Percentiles rank a stretch among this genome's conserved stretches.
These are phyloP conservation scores for Aspergillus tubingensis DNA, from an alignment of 2,329 filamentous ascomycete genomes.

Conservation along the genomic window DNA sequence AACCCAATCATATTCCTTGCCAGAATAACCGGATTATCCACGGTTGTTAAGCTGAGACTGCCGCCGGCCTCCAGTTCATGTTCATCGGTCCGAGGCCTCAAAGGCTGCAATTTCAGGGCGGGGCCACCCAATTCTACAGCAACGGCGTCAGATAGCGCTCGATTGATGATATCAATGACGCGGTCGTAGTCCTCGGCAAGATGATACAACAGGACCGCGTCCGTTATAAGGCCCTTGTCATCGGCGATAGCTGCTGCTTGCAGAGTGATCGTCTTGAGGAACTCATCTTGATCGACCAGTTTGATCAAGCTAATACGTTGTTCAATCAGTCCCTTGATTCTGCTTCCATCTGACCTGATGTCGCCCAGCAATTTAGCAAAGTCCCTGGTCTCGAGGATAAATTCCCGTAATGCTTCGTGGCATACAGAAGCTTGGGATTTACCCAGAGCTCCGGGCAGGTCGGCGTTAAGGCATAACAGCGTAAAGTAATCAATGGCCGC, in stretches of 20 bases:
- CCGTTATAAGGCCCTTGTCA: constrained; percentile 88
- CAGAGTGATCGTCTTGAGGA: constrained; percentile 87
- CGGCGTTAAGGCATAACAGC: constrained; percentile 87
- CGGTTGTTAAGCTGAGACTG: constrained; percentile 63
- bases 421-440: constrained; percentile 78
- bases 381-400: constrained; percentile 94
- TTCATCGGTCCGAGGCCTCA: constrained; percentile 66
- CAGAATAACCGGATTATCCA: constrained; percentile 66
- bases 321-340: constrained; percentile 85
- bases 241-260: constrained; percentile 92
- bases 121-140: constrained; percentile 83
- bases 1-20: constrained; percentile 64
- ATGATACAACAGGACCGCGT: constrained; percentile 92
- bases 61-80: constrained; percentile 36
- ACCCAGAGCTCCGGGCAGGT: constrained; percentile 72
- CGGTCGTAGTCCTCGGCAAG: constrained; percentile 93
- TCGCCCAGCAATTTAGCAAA: constrained; percentile 94
- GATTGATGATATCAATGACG: constrained; percentile 87
- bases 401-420: constrained; percentile 87
- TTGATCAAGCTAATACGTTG: constrained; percentile 79
- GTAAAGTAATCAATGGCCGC: constrained; percentile 92
- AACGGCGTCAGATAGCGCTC: constrained; percentile 85
- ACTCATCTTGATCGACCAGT: constrained; percentile 75
- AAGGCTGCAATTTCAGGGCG: constrained; percentile 72
- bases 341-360: constrained; percentile 79